Percentiles rank a stretch among this genome's conserved stretches.
These are phyloP conservation scores for Akanthomyces lecanii DNA, from an alignment of 2,329 filamentous ascomycete species.

Conservation along the genomic window DNA sequence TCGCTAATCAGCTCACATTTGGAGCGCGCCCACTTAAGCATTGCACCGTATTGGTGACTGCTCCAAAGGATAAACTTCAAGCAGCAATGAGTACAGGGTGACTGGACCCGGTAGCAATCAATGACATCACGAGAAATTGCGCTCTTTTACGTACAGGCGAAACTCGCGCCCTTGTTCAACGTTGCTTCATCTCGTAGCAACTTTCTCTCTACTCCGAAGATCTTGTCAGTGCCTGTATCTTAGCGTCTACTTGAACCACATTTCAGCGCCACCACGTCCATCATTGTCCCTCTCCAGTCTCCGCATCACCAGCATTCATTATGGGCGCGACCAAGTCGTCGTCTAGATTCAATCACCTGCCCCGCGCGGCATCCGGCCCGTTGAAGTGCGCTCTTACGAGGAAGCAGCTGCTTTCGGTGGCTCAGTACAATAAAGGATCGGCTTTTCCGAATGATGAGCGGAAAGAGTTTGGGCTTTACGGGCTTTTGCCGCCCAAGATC, in stretches of 20 bases:
- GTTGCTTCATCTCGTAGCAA: not conserved
- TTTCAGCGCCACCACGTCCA: not conserved
- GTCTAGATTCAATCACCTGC: not conserved
- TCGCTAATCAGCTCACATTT: no score
- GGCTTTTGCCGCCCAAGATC: conserved; percentile 66
- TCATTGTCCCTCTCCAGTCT: not conserved
- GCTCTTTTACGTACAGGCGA: not conserved
- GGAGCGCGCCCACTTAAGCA: no score
- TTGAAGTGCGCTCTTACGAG: not conserved
- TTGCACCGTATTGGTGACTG: no score
- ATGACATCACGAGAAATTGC: no score
- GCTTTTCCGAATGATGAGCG: conserved; percentile 70
- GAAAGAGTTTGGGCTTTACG: conserved; percentile 62
- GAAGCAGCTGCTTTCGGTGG: not conserved
- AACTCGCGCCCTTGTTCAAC: not conserved
- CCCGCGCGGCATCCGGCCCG: not conserved
- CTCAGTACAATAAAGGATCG: conserved; percentile 73
- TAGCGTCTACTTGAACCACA: not conserved
- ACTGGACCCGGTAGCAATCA: no score
- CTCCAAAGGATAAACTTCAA: no score
- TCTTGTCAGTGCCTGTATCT: not conserved
- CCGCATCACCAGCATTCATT: not conserved
- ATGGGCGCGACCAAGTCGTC: not conserved
- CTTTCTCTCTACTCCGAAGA: not conserved
- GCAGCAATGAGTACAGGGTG: no score